Evolutionary conservation across 2,329 filamentous ascomycete species (phyloP).

Genomic region (Coleophoma eucalyptorum): DNA sequence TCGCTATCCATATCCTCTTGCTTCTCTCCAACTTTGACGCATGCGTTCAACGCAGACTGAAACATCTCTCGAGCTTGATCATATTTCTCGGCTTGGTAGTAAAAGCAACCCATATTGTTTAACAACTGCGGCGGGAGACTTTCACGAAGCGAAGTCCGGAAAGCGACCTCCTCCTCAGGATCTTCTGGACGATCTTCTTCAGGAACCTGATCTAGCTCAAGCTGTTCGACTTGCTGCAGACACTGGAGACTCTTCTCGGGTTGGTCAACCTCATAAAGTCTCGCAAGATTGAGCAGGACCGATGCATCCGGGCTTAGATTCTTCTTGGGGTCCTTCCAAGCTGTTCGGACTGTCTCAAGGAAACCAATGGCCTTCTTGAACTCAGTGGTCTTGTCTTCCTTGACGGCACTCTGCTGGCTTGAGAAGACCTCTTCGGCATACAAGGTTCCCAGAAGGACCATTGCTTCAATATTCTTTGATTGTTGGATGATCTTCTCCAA

Average conservation of each 20-base stretch:
- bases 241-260: constrained; percentile 92
- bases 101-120: constrained; percentile 97
- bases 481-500: constrained; percentile 93
- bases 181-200: constrained; percentile 63
- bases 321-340: constrained; percentile 93
- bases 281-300: constrained; percentile 85
- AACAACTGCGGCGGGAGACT: constrained; percentile 83
- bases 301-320: constrained; percentile 77
- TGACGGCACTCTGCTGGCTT: constrained; percentile 65
- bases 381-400: constrained; percentile 84
- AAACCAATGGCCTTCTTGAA: constrained; percentile 81
- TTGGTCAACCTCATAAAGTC: constrained; percentile 80
- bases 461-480: constrained; percentile 79
- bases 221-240: constrained; percentile 84
- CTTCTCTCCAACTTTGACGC: constrained; percentile 74
- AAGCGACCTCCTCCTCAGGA: constrained; percentile 54
- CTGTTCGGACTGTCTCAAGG: constrained; percentile 77
- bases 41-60: constrained; percentile 85
- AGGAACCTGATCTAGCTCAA: constrained; percentile 77
- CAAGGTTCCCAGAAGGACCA: constrained; percentile 85
- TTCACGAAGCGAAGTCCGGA: constrained; percentile 64
- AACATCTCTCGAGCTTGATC: constrained; percentile 81
- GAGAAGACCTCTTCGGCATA: constrained; percentile 94
- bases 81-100: constrained; percentile 83
- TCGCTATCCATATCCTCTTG: constrained; percentile 80